These are phyloP conservation scores for Podosphaera aphanis DNA, from an alignment of 2,329 filamentous ascomycete species.

Conservation along the genomic window DNA sequence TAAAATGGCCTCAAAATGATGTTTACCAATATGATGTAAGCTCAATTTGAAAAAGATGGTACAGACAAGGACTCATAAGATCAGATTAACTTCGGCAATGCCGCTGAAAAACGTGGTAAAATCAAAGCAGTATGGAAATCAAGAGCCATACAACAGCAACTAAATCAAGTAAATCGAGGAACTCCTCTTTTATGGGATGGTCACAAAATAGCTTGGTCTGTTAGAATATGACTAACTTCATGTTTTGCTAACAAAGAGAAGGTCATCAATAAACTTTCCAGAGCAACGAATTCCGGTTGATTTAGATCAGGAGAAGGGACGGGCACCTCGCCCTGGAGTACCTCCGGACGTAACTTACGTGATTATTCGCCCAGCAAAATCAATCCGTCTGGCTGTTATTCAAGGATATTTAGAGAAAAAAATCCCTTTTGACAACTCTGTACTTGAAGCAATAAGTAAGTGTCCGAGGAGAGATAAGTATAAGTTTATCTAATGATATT, in stretches of 20 bases:
- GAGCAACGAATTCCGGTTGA: conserved; percentile 40
- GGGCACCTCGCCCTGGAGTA: conserved; percentile 8
- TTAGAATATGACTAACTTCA: conserved; percentile 1
- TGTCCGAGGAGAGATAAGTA: conserved; percentile 2
- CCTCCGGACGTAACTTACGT: conserved; percentile 29
- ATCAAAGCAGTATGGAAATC: conserved; percentile 59
- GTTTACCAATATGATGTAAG: conserved; percentile 74
- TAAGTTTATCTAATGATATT: background rate
- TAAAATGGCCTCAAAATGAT: conserved; percentile 29
- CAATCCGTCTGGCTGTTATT: conserved; percentile 43
- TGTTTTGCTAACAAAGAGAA: conserved; percentile 4
- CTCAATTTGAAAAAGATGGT: conserved; percentile 8
- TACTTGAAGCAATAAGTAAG: conserved; percentile 57
- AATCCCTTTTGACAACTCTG: conserved; percentile 35
- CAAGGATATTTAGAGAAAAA: conserved; percentile 39
- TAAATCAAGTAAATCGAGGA: conserved; percentile 23
- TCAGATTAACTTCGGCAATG: conserved; percentile 42
- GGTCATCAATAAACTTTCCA: conserved; percentile 19
- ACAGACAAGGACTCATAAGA: background rate
- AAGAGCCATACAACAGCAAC: conserved; percentile 27
- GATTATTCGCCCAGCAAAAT: conserved; percentile 38
- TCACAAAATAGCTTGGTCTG: conserved; percentile 64
- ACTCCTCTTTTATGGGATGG: conserved; percentile 53
- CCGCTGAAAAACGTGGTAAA: conserved; percentile 36
- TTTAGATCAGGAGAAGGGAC: conserved; percentile 39